phyloP scores from a whole-genome alignment of 2,329 filamentous ascomycete species.

The Cucurbitaria berberidis region DNA sequence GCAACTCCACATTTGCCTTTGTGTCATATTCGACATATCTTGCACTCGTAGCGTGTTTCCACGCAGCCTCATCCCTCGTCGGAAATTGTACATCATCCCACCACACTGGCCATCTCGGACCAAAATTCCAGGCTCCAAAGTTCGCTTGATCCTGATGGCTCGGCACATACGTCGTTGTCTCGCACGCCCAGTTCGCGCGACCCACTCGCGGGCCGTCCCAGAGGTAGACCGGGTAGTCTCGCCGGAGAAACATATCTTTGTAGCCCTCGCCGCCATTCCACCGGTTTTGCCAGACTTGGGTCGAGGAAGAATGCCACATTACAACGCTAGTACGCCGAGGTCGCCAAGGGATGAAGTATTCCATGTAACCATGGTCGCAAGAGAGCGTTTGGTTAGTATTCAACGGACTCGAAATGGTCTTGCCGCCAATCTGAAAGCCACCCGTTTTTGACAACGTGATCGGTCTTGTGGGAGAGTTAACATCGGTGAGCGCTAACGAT shows the following conservation, averaged over 20 bases:
- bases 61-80: constrained; percentile 20
- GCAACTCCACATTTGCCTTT: constrained; percentile 25
- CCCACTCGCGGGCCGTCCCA: constrained; percentile 36
- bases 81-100: constrained; percentile 35
- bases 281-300: constrained; percentile 36
- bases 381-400: constrained; percentile 24
- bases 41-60: constrained; percentile 30
- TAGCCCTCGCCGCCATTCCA: constrained; percentile 35
- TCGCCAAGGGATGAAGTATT: constrained; percentile 34
- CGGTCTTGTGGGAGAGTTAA: constrained; percentile 10
- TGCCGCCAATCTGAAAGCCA: constrained; percentile 36
- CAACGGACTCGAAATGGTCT: constrained; percentile 15
- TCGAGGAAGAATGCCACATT: constrained; percentile 36
- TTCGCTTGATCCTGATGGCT: constrained; percentile 26
- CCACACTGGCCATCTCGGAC: constrained; percentile 22
- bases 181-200: constrained; percentile 33
- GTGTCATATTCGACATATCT: constrained; percentile 35
- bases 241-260: constrained; percentile 35
- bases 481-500: neutral
- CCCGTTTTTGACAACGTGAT: constrained; percentile 25
- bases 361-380: constrained; percentile 39
- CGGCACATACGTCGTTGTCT: constrained; percentile 20
- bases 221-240: constrained; percentile 34
- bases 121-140: constrained; percentile 34
- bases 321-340: constrained; percentile 30